Evolutionary conservation across 495 filamentous ascomycete species (phyloP).

Genomic region (Cenococcum geophilum): DNA sequence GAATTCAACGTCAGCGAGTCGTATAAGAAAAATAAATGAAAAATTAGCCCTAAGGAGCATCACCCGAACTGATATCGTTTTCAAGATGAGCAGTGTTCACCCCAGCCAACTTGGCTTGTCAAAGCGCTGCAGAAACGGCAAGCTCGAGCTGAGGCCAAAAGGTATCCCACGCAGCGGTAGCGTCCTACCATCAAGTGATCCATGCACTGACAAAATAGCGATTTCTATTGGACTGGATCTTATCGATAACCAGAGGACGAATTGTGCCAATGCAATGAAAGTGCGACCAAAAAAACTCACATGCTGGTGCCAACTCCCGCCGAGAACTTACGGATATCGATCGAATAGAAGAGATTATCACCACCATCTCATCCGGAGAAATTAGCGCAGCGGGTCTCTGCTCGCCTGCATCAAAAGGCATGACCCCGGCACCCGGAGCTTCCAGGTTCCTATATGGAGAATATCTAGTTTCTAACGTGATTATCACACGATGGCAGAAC

Average conservation of each 20-base stretch:
- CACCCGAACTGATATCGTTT: background rate
- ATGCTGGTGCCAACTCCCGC: background rate
- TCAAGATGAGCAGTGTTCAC: background rate
- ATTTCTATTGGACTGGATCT: no score
- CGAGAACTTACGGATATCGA: constrained; percentile 43
- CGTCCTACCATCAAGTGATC: no score
- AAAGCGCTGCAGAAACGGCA: constrained; percentile 20
- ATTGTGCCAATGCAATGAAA: no score
- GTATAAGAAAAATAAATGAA: background rate
- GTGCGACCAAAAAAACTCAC: no score
- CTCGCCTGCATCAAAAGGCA: constrained; percentile 49
- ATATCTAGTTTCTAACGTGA: constrained; percentile 4
- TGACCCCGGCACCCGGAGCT: background rate
- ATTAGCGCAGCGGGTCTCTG: constrained; percentile 43
- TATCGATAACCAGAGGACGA: no score
- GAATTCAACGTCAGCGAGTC: background rate
- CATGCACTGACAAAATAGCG: no score
- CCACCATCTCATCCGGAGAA: constrained; percentile 37
- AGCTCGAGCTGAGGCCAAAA: constrained; percentile 17
- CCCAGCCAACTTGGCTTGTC: constrained; percentile 13
- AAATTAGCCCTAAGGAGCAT: background rate
- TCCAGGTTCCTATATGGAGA: background rate
- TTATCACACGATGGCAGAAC: constrained; percentile 28
- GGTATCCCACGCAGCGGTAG: no score
- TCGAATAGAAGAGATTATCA: constrained; percentile 36